Percentiles rank a stretch among this genome's conserved stretches.
Evolutionary conservation across 106 monocot species (phyloP).

Genomic region (Ottelia alismoides): DNA sequence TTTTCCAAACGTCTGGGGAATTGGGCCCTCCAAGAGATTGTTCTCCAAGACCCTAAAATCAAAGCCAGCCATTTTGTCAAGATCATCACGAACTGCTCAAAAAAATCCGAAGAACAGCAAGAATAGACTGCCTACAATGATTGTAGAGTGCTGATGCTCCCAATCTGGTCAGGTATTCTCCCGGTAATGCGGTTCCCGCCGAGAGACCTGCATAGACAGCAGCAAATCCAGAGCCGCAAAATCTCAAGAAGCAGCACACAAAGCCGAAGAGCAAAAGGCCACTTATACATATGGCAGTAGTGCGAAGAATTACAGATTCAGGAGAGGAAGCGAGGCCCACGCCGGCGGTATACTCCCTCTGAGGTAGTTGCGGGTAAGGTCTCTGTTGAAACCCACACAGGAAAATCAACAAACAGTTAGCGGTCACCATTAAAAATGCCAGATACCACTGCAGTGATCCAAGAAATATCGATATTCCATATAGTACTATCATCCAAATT

Average conservation of each 20-base stretch:
- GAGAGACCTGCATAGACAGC: slow-evolving; percentile 10
- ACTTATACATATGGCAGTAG: neutral
- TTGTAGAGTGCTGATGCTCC: neutral
- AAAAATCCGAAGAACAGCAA: neutral
- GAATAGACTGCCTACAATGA: neutral
- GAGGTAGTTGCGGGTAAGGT: slow-evolving; percentile 12
- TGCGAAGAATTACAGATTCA: slow-evolving; percentile 1
- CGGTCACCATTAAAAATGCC: too few relatives aligned
- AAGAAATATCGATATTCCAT: neutral
- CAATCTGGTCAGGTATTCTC: slow-evolving; percentile 1
- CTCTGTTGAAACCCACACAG: neutral
- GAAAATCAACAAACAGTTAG: neutral
- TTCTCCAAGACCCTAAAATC: slow-evolving; percentile 15
- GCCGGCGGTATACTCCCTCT: slow-evolving; percentile 4
- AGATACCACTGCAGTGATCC: too few relatives aligned
- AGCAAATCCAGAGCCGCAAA: neutral
- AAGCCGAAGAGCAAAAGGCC: neutral
- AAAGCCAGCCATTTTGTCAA: too few relatives aligned
- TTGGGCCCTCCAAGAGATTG: slow-evolving; percentile 14
- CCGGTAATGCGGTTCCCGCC: slow-evolving; percentile 4
- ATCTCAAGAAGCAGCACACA: neutral
- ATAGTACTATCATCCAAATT: neutral
- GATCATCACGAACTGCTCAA: neutral
- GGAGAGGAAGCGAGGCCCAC: slow-evolving; percentile 9
- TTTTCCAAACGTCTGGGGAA: slow-evolving; percentile 2